Conservation (phyloP, 2,329 filamentous ascomycete species). For the Ophiostoma quercus region DNA sequence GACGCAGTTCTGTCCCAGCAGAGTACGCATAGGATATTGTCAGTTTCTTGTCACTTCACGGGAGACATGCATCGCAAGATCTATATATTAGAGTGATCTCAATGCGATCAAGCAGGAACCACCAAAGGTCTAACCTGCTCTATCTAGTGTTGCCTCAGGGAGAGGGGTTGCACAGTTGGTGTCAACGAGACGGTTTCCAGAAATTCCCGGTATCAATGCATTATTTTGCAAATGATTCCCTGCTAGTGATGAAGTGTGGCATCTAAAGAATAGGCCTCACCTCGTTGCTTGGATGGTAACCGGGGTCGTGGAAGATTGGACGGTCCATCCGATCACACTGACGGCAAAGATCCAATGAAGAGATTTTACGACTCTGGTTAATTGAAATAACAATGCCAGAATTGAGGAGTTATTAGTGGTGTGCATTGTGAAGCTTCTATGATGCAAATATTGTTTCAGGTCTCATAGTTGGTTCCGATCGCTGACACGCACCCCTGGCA, state of each 20-base stretch:
- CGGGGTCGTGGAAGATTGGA: neutral
- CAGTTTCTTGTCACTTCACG: neutral
- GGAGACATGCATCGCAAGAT: neutral
- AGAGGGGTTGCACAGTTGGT: conserved; percentile 1
- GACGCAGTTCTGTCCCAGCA: neutral
- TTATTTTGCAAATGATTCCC: neutral
- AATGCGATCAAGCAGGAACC: neutral
- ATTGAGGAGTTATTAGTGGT: neutral
- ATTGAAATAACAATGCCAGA: too few relatives aligned
- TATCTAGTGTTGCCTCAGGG: neutral
- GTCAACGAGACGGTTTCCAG: conserved; percentile 1
- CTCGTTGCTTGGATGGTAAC: neutral
- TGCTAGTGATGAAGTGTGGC: neutral
- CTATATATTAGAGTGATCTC: neutral
- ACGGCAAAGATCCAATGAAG: neutral
- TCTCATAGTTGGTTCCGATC: neutral
- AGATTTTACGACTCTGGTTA: too few relatives aligned
- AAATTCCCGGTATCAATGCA: conserved; percentile 5
- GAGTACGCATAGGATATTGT: neutral
- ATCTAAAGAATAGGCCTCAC: neutral
- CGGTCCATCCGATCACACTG: neutral
- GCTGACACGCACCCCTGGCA: conserved; percentile 4
- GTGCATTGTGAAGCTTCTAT: conserved; percentile 19
- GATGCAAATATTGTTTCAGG: conserved; percentile 22
- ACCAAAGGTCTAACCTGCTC: neutral